phyloP scores from a whole-genome alignment of 2,329 filamentous ascomycete genomes.

The Colletotrichum magnum region DNA sequence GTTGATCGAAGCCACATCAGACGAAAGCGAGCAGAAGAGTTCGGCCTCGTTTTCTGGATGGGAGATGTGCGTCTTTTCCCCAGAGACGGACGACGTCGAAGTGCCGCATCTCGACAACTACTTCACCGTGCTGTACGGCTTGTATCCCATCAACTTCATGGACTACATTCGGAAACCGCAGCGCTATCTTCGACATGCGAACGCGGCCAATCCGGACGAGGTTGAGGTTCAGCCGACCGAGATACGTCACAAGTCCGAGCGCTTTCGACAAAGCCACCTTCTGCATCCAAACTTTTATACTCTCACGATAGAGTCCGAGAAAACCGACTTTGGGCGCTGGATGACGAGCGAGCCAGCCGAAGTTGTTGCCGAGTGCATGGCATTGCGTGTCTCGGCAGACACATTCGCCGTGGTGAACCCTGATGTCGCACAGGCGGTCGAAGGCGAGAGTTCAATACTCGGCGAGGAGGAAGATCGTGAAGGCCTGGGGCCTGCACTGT shows the following conservation, averaged over 20 bases:
- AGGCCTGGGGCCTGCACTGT: constrained; percentile 55
- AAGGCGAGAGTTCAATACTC: constrained; percentile 40
- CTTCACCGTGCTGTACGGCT: constrained; percentile 85
- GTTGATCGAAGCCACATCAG: constrained; percentile 53
- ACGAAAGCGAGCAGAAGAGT: constrained; percentile 54
- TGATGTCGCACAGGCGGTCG: constrained; percentile 40
- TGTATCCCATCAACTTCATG: constrained; percentile 90
- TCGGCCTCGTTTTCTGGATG: constrained; percentile 62
- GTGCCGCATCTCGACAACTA: constrained; percentile 80
- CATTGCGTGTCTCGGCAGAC: constrained; percentile 64
- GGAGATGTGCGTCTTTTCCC: constrained; percentile 74
- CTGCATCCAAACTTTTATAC: constrained; percentile 89
- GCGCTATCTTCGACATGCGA: constrained; percentile 80
- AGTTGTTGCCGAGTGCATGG: constrained; percentile 84
- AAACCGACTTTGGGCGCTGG: constrained; percentile 82
- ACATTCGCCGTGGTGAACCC: constrained; percentile 40
- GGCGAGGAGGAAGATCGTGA: constrained; percentile 51
- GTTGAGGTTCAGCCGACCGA: constrained; percentile 84
- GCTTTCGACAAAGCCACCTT: constrained; percentile 79
- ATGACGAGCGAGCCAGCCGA: constrained; percentile 85
- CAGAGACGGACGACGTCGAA: constrained; percentile 72
- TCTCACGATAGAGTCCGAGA: constrained; percentile 83
- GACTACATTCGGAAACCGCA: constrained; percentile 88
- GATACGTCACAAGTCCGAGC: constrained; percentile 82
- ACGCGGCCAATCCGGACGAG: constrained; percentile 78